Evolutionary conservation across 1,284 basidiomycete species (phyloP), one percentile per base, ranked within the genome.

Genomic region (Ceratobasidium sp.): DNA sequence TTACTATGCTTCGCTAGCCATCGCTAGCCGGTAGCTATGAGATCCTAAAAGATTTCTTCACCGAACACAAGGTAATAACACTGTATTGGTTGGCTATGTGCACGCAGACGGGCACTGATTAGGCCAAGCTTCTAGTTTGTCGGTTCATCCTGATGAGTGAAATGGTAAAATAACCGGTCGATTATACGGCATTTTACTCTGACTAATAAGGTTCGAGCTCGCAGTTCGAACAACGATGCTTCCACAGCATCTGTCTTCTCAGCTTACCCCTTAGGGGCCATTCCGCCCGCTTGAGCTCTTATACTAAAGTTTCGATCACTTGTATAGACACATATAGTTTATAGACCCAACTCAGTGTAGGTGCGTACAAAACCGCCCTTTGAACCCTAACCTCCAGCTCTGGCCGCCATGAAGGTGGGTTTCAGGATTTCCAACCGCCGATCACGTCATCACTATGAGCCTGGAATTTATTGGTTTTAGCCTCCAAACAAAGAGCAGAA

Each of bases 401-500:
- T 40, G 33, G n/a, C n/a, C n/a, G n/a, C n/a, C n/a, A n/a, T n/a
- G n/a, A n/a, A n/a, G n/a, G n/a, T n/a, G n/a, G n/a, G n/a, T n/a
- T n/a, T n/a, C n/a, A n/a, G n/a, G 15, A 44, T 75, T 75, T 66
- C 49, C 64, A 18, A 13, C 26, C 64, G 64, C 66, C 51, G 20
- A 13, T 49, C 60, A 66, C 72, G 58, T 66, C 53, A 75, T 33
- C 23, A 39, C 60, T 28, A n/a, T 49, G 33, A 63, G 33, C 40
- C 60, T 63, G 33, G 60, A 63, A 63, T 63, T 2, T 12, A 28
- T 64, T 64, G 13, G 68, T 39, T 75, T 64, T 46, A 39, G 58
- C 58, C 56, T 42, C 56, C 20, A 39, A 63, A 73, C 42, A 64
- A 64, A 66, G 72, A 66, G 44, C 15, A 51, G 46, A 75, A 75